Percentiles rank a stretch among this genome's conserved stretches.
These are phyloP conservation scores for Suhomyces chickasaworum DNA, from an alignment of 1,139 yeast genomes.

Conservation along the genomic window DNA sequence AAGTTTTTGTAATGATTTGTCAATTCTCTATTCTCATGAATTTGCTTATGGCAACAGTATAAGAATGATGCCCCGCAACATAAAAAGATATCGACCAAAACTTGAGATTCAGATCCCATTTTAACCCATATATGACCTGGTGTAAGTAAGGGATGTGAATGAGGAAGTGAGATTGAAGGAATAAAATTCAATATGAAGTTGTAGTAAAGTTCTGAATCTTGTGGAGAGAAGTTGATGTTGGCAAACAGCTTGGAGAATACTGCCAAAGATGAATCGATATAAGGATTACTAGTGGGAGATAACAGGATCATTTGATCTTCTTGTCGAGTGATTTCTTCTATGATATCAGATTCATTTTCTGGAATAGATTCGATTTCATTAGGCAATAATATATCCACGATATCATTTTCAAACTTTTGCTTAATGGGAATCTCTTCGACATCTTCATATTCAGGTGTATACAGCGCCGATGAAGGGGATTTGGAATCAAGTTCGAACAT, in stretches of 20 bases:
- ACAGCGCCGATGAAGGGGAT: not conserved
- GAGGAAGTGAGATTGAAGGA: slow-evolving; percentile 42
- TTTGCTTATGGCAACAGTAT: slow-evolving; percentile 19
- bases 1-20: slow-evolving; percentile 14
- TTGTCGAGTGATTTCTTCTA: not conserved
- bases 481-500: slow-evolving; percentile 2
- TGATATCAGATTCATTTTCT: not conserved
- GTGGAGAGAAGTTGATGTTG: slow-evolving; percentile 12
- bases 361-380: not conserved
- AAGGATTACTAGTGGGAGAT: slow-evolving; percentile 1
- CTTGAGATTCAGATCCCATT: slow-evolving; percentile 28
- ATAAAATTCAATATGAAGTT: slow-evolving; percentile 39
- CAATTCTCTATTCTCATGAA: slow-evolving; percentile 4
- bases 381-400: not conserved
- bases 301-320: not conserved
- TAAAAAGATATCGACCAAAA: slow-evolving; percentile 34
- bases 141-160: slow-evolving; percentile 41
- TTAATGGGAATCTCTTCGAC: not conserved
- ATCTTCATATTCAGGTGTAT: not conserved
- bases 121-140: slow-evolving; percentile 28
- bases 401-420: not conserved
- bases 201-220: slow-evolving; percentile 23
- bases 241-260: slow-evolving; percentile 15
- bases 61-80: slow-evolving; percentile 42
- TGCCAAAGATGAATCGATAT: slow-evolving; percentile 1